Percentiles rank a stretch among this genome's conserved stretches.
Evolutionary conservation across 2,329 filamentous ascomycete genomes (phyloP).

Genomic region (Fusarium sp.): DNA sequence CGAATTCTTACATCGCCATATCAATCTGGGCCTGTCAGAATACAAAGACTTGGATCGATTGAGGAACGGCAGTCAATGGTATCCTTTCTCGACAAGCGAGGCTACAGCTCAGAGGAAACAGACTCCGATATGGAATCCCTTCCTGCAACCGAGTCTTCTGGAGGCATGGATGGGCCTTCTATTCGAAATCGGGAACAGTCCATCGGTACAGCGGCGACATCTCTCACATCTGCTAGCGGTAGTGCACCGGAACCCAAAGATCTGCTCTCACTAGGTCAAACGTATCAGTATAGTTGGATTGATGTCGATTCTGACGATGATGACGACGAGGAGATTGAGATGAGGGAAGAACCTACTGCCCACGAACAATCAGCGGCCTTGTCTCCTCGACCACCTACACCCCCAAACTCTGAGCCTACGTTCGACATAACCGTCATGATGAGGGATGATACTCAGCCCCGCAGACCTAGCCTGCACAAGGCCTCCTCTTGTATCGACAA

Average conservation of each 20-base stretch:
- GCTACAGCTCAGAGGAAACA: slow-evolving; percentile 37
- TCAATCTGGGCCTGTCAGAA: slow-evolving; percentile 50
- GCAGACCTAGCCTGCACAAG: slow-evolving; percentile 9
- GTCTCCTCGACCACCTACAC: slow-evolving; percentile 53
- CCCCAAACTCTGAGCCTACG: slow-evolving; percentile 37
- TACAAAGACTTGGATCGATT: slow-evolving; percentile 54
- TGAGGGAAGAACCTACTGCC: slow-evolving; percentile 20
- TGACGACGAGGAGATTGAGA: slow-evolving; percentile 36
- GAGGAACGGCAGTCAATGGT: slow-evolving; percentile 56
- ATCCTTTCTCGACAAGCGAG: slow-evolving; percentile 52
- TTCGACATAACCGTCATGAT: slow-evolving; percentile 40
- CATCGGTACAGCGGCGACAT: slow-evolving; percentile 56
- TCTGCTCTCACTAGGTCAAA: slow-evolving; percentile 35
- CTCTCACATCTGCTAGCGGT: slow-evolving; percentile 51
- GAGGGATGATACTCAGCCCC: slow-evolving; percentile 20
- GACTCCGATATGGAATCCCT: slow-evolving; percentile 55
- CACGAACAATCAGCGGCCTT: slow-evolving; percentile 37
- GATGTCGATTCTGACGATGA: slow-evolving; percentile 56
- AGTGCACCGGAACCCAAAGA: slow-evolving; percentile 48
- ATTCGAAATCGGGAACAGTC: slow-evolving; percentile 55
- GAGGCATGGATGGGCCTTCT: slow-evolving; percentile 52
- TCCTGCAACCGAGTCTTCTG: slow-evolving; percentile 51
- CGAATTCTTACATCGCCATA: slow-evolving; percentile 48
- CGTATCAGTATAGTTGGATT: slow-evolving; percentile 56
- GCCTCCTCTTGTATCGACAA: slow-evolving; percentile 13